Base-by-base conservation (phyloP, 1,139 yeast species). In the Tardiomyces digboiensis region DNA sequence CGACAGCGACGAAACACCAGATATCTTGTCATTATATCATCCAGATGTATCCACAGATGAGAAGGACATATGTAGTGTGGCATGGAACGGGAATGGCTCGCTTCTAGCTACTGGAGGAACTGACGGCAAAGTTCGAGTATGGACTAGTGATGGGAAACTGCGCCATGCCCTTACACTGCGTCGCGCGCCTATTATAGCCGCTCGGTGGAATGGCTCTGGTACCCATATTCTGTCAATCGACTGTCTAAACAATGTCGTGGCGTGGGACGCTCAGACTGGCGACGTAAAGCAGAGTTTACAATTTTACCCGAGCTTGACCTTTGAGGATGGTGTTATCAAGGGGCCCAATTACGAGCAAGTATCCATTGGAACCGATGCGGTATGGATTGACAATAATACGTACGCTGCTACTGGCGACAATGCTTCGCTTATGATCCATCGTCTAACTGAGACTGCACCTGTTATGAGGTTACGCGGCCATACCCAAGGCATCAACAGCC, bases 391-490 rank as follows among this genome's bases (percentile, higher is more conserved):
- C 52, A 76, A 76, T 36, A 65, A 68, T 47, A 82, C 80, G 50
- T 84, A 85, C 60, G 87, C 89, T 2, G 65, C 83, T 13, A 77
- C 95, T 1, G 82, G 84, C 0, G 61, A 69, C 5, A 71, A 71
- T 40, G 74, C 78, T 38, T 56, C 76, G 2, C 74, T 86, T n/a
- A 65, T 75, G 26, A 76, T 87, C 1, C 78, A 75, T 62, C 74
- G 77, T 39, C 66, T 82, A 5, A 69, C 70, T 10, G 77, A 74
- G 21, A 64, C 65, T 36, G 61, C 61, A 36, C 78, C 85, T 1
- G 61, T 80, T 2, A 86, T 91, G 3, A 69, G 72, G 39, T 70
- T 87, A 41, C 60, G 73, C 19, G 96, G 95, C 1, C 96, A 87
- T 57, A 68, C 74, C 12, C 75, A 77, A 43, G 68, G 78, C 1